Conservation (phyloP, 345 rosid species). For the Lepidium aucheri region DNA sequence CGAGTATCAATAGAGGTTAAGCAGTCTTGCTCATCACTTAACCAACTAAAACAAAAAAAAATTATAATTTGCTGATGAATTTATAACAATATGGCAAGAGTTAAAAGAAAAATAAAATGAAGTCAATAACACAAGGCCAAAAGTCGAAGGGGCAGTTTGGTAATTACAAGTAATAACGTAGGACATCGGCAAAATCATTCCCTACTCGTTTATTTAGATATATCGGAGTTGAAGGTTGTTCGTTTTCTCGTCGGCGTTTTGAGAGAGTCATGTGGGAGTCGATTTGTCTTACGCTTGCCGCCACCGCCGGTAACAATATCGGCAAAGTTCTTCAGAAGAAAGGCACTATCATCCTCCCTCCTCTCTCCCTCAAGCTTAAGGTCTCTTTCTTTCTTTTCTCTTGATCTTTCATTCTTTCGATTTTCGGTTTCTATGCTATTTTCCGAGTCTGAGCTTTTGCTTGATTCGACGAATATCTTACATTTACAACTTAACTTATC, state of each 20-base stretch:
- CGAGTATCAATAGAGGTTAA: no score
- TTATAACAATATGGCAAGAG: no score
- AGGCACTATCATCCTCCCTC: conserved; percentile 92
- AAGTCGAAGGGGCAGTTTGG: neutral
- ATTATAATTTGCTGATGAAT: no score
- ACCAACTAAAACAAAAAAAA: no score
- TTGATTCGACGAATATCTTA: conserved; percentile 3
- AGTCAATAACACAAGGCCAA: no score
- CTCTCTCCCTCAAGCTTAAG: conserved; percentile 97
- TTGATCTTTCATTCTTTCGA: neutral
- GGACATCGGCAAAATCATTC: conserved; percentile 1
- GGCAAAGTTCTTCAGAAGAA: conserved; percentile 96
- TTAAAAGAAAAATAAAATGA: no score
- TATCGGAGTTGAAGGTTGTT: neutral
- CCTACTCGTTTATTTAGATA: no score
- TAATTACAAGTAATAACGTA: neutral
- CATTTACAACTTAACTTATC: neutral
- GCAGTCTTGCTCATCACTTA: no score
- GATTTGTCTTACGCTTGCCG: conserved; percentile 75
- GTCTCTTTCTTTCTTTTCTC: conserved; percentile 23
- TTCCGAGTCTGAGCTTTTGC: neutral
- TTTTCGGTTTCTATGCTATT: conserved; percentile 3
- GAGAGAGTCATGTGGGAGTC: conserved; percentile 71
- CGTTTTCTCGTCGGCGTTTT: neutral
- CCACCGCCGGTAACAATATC: conserved; percentile 95